Percentiles rank a stretch among this genome's conserved stretches.
These are phyloP conservation scores for Acephala macrosclerotiorum DNA, from an alignment of 2,329 filamentous ascomycete genomes.

Conservation along the genomic window DNA sequence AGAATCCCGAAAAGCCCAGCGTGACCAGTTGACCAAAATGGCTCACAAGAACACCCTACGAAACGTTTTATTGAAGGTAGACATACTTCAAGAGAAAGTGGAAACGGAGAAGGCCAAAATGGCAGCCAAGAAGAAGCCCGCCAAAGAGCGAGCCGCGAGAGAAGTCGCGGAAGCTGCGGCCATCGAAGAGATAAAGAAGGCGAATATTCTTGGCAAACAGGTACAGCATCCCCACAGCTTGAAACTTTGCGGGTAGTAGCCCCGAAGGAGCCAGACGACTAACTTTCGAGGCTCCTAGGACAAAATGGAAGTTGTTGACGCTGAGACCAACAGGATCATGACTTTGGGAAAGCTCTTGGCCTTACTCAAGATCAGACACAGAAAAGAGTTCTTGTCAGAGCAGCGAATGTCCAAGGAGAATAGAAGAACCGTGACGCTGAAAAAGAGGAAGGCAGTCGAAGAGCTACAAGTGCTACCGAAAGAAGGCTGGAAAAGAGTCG, in stretches of 20 bases:
- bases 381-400: background rate
- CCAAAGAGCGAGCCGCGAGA: background rate
- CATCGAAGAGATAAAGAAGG: too few species aligned
- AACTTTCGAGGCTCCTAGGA: background rate
- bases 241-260: background rate
- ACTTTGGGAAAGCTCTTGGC: background rate
- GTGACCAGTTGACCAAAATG: background rate
- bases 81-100: too few species aligned
- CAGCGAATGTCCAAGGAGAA: background rate
- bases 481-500: background rate
- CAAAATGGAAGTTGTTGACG: background rate
- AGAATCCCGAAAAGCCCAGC: background rate
- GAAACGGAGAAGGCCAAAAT: background rate
- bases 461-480: background rate
- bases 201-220: too few species aligned
- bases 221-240: too few species aligned
- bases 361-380: background rate
- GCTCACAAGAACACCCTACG: too few species aligned
- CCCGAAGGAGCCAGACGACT: background rate
- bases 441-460: background rate
- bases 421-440: background rate
- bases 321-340: background rate
- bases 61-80: too few species aligned
- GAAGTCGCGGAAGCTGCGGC: too few species aligned
- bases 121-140: background rate